A percentile compares a stretch with the other conserved stretches of the same genome.
Evolutionary conservation across 176 grass and related monocot genomes (phyloP).

Genomic region (Neostapfia colusana): DNA sequence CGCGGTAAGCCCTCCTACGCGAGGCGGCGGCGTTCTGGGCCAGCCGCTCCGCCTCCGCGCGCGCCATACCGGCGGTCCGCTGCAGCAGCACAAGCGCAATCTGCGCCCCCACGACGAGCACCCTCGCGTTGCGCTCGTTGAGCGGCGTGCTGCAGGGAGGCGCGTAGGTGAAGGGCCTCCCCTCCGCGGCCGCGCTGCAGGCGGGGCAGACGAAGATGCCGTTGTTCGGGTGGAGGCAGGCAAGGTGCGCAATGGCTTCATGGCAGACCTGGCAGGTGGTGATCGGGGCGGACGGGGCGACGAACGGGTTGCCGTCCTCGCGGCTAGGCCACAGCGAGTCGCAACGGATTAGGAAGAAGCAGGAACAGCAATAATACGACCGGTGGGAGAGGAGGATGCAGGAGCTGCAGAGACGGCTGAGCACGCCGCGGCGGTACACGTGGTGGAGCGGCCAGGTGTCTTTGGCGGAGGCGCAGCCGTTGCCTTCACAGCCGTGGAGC

Average conservation of each 20-base stretch:
- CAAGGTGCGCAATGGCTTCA: conserved; percentile 40
- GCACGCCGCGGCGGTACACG: conserved; percentile 37
- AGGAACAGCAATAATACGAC: conserved; percentile 63
- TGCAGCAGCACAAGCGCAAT: conserved; percentile 31
- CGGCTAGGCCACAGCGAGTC: neutral
- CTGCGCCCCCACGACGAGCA: conserved; percentile 36
- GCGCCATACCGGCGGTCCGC: conserved; percentile 16
- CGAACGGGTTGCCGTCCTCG: neutral
- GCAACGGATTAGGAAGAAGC: conserved; percentile 45
- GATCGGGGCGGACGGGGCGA: conserved; percentile 5
- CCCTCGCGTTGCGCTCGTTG: conserved; percentile 13
- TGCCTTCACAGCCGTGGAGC: conserved; percentile 36
- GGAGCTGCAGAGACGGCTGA: conserved; percentile 47
- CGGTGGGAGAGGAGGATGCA: conserved; percentile 65
- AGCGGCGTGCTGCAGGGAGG: conserved; percentile 2
- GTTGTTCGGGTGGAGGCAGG: conserved; percentile 25
- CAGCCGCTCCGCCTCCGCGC: conserved; percentile 30
- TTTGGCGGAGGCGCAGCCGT: conserved; percentile 34
- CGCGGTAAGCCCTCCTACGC: conserved; percentile 25
- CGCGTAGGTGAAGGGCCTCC: conserved; percentile 40
- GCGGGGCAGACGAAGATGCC: conserved; percentile 46
- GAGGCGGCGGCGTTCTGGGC: conserved; percentile 25
- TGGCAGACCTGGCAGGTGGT: conserved; percentile 46
- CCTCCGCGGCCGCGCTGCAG: conserved; percentile 31
- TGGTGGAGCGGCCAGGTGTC: conserved; percentile 67